Evolutionary conservation across 116 monocot genomes (phyloP).

Genomic region (Cymodocea nodosa): DNA sequence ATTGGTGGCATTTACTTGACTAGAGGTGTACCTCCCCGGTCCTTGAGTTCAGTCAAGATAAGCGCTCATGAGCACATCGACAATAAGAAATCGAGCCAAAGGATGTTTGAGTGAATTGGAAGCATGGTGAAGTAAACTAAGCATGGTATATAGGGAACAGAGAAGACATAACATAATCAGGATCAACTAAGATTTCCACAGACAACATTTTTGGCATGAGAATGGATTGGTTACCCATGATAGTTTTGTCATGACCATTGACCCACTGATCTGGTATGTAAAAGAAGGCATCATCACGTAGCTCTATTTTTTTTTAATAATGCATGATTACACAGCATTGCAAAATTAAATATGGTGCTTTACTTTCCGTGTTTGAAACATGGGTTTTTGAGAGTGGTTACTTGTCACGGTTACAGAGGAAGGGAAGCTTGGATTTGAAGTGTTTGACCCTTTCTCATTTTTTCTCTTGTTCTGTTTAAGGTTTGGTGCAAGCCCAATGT

Average conservation of each 20-base stretch:
- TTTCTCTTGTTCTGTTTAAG: slow-evolving; percentile 1
- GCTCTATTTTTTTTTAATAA: neutral
- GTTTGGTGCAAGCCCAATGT: slow-evolving; percentile 10
- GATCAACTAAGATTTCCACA: neutral
- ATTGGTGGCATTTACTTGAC: slow-evolving; percentile 3
- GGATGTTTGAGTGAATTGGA: slow-evolving; percentile 7
- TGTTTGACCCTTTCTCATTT: slow-evolving; percentile 7
- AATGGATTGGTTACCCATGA: neutral
- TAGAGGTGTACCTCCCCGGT: neutral
- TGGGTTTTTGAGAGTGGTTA: slow-evolving; percentile 3
- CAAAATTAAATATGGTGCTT: neutral
- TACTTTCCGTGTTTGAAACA: slow-evolving; percentile 7
- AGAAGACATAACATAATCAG: neutral
- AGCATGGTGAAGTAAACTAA: slow-evolving; percentile 4
- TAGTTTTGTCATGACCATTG: neutral
- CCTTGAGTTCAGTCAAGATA: slow-evolving; percentile 7
- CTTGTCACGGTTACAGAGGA: slow-evolving; percentile 5
- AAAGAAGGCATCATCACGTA: too few species aligned
- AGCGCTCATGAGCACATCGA: neutral
- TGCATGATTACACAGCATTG: neutral
- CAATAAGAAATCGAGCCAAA: slow-evolving; percentile 4
- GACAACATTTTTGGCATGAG: neutral
- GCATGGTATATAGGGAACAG: slow-evolving; percentile 3
- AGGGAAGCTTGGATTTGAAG: slow-evolving; percentile 16
- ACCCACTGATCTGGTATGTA: neutral